Conservation (phyloP, 192 early-diverging fungal species). For the Linnemannia hyalina region DNA sequence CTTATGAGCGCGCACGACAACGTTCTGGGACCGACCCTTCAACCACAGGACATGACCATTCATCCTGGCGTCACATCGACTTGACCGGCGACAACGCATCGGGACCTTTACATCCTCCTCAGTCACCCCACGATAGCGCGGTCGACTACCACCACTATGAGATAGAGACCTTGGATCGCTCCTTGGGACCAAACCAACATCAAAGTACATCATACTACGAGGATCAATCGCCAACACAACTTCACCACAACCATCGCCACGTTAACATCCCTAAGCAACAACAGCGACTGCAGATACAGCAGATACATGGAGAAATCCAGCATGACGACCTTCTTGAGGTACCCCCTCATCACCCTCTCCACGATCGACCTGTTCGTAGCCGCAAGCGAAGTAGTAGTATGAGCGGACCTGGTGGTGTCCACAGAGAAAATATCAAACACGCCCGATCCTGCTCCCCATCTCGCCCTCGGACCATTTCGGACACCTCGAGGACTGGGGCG, state of each 20-base stretch:
- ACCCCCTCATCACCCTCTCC: neutral
- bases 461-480: slow-evolving; percentile 8
- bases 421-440: slow-evolving; percentile 22
- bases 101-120: neutral
- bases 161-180: neutral
- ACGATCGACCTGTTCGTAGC: neutral
- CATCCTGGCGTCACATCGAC: neutral
- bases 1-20: neutral
- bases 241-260: neutral
- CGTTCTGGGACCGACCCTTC: neutral
- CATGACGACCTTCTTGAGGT: neutral
- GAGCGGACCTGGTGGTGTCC: slow-evolving; percentile 14
- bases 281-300: neutral
- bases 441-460: slow-evolving; percentile 30
- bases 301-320: neutral
- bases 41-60: neutral
- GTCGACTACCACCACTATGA: neutral
- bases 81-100: neutral
- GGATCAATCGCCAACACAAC: neutral
- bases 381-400: slow-evolving; percentile 31
- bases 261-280: neutral
- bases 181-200: neutral
- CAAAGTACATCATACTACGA: neutral
- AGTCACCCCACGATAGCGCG: neutral
- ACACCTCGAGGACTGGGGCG: neutral